Conservation (phyloP, 1,139 yeast species). For the Scheffersomyces segobiensis region DNA sequence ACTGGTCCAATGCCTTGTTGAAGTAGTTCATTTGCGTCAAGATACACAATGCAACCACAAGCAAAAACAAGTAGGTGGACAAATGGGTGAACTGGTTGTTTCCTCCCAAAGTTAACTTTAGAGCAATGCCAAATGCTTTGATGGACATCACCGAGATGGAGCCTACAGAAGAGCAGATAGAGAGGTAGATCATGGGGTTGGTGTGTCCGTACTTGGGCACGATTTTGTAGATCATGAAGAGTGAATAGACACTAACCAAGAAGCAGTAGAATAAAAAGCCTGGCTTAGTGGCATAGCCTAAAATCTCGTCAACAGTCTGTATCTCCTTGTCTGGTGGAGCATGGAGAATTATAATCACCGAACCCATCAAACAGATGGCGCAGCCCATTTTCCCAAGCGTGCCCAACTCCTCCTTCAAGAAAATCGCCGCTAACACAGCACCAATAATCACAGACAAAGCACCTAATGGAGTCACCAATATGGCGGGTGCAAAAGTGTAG, state of each 20-base stretch:
- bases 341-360: conserved; percentile 85
- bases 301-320: conserved; percentile 83
- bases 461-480: conserved; percentile 88
- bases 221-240: conserved; percentile 78
- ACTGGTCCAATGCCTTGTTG: conserved; percentile 90
- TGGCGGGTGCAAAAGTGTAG: conserved; percentile 93
- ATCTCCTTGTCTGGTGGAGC: conserved; percentile 94
- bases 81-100: conserved; percentile 85
- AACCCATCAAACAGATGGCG: conserved; percentile 85
- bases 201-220: conserved; percentile 80
- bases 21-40: conserved; percentile 91
- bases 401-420: conserved; percentile 84
- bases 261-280: conserved; percentile 71
- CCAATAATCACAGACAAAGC: conserved; percentile 90
- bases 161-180: conserved; percentile 89
- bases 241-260: conserved; percentile 62
- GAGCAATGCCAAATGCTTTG: conserved; percentile 91
- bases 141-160: conserved; percentile 90
- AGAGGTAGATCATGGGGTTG: conserved; percentile 87
- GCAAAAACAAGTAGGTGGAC: conserved; percentile 78
- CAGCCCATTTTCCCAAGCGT: conserved; percentile 92
- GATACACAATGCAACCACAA: conserved; percentile 80
- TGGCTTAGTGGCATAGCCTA: conserved; percentile 78
- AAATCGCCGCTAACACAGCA: conserved; percentile 84
- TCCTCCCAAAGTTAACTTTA: conserved; percentile 83